phyloP scores from a whole-genome alignment of 257 asterid genomes.

The Haberlea rhodopensis region DNA sequence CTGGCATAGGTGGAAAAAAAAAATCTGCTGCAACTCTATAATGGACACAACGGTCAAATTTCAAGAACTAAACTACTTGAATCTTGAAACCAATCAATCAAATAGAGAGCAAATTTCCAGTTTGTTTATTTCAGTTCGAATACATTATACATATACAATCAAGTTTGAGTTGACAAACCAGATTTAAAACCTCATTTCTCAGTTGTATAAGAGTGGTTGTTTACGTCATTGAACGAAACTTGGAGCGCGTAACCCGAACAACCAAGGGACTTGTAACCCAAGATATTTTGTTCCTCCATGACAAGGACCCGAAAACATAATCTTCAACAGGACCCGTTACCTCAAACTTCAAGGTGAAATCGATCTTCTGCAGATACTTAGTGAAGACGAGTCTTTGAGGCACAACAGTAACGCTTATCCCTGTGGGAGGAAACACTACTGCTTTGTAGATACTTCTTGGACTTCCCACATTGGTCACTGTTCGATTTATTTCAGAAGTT shows the following conservation, averaged over 20 bases:
- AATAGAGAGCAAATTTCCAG: too few relatives aligned
- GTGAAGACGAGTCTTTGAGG: constrained; percentile 56
- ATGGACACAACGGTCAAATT: background rate
- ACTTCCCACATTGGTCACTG: constrained; percentile 79
- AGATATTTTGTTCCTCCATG: constrained; percentile 66
- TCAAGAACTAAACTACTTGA: background rate
- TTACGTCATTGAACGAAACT: constrained; percentile 36
- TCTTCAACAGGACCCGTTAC: constrained; percentile 53
- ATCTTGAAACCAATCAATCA: background rate
- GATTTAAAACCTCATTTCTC: background rate
- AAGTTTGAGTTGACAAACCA: background rate
- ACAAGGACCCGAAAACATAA: constrained; percentile 75
- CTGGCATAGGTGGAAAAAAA: too few relatives aligned
- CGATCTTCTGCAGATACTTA: constrained; percentile 59
- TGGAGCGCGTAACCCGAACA: constrained; percentile 44
- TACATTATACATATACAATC: too few relatives aligned
- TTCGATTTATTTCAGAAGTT: constrained; percentile 50
- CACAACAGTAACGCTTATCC: constrained; percentile 60
- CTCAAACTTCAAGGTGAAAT: constrained; percentile 62
- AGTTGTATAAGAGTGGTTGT: background rate
- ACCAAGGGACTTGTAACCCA: constrained; percentile 77
- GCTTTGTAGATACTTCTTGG: constrained; percentile 54
- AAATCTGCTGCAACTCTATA: background rate
- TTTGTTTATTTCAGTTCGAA: too few relatives aligned
- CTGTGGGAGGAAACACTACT: constrained; percentile 58